Base-by-base conservation (phyloP, 345 rosid genomes). In the Hibiscus syriacus region DNA sequence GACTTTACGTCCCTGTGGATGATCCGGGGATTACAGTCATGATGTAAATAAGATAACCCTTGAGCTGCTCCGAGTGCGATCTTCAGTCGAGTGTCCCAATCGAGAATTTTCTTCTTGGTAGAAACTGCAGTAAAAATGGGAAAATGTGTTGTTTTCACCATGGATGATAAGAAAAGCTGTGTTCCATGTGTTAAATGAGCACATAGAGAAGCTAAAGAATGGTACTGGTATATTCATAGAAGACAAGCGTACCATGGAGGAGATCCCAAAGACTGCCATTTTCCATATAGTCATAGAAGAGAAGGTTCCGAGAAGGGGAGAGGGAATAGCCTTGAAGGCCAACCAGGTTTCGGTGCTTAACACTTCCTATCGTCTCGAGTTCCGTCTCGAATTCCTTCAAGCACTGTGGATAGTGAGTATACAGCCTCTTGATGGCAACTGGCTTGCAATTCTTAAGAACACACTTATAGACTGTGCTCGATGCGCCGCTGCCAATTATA, bases 211-310 rank as follows among this genome's bases (percentile, higher is more conserved):
- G n/a, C n/a, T n/a, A n/a, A n/a, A n/a, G n/a, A n/a, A n/a, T n/a
- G 55, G 36, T 19, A 75, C 5, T 11, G 54, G 27, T 62, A 22
- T 13, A 39, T 19, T 50, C 26, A 25, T 25, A 34, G 39, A 39
- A 61, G 2, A 10, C 50, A 54, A 74, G 69, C 84, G 70, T 58
- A 89, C 99, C 96, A 54, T 94, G 99, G 70, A 91, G 95, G 54
- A 86, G 84, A 84, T 91, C 99, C 96, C 96, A 91, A 60, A 94
- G 97, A 76, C 98, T 94, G 64, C 99, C 99, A 75, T 86, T 94
- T 29, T 94, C 99, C 98, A 94, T 89, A 66, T 86, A 94, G 73
- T 94, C 99, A 55, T 94, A 94, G 81, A 94, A 94, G 26, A 94
- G 89, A 75, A 94, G 96, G 74, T 90, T 86, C 16, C 98, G 97